Evolutionary conservation across 2,329 filamentous ascomycete genomes (phyloP), one percentile per base, ranked within the genome.

Genomic region (Penicillium freii): DNA sequence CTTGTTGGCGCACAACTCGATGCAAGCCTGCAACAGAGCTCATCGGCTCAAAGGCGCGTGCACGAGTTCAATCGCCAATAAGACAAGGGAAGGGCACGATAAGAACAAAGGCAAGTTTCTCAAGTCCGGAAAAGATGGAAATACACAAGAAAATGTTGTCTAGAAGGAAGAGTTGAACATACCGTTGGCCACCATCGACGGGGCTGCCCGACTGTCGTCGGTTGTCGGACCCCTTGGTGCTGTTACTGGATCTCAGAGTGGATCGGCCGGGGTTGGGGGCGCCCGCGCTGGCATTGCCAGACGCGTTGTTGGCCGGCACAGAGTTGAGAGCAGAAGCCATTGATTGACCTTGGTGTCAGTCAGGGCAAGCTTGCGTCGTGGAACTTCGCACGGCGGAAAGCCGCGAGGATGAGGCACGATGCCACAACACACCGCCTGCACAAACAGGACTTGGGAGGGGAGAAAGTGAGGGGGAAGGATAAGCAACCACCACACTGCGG

Each of bases 151-250:
- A 19, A 8, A 54, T 36, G 13, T 9, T 15, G 23, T 23, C 39
- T 46, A 39, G 19, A 27, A 55, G 56, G 42, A 52, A 51, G 43
- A 40, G 56, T 47, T 58, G 51, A 62, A 74, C 81, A 74, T 79
- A 85, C 83, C 80, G 82, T 70, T 81, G 79, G 65, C 73, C 76
- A 61, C 74, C 78, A 68, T 84, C 82, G 45, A 80, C 75, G 60
- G 83, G 82, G 70, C 81, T 84, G 57, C 75, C 79, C 63, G 80
- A 75, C 68, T 83, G 82, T 73, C 82, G 83, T 71, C 82, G 81
- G 70, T 76, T 75, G 70, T 84, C 81, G 59, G 80, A 73, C 58
- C 74, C 75, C 73, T 83, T 84, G 59, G 74, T 77, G 63, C 72
- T 75, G 59, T 77, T 72, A 69, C 70, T 79, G 67, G 80, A 77